These are phyloP conservation scores for Wickerhamomyces chaumierensis DNA, from an alignment of 805 yeast species.

Conservation along the genomic window DNA sequence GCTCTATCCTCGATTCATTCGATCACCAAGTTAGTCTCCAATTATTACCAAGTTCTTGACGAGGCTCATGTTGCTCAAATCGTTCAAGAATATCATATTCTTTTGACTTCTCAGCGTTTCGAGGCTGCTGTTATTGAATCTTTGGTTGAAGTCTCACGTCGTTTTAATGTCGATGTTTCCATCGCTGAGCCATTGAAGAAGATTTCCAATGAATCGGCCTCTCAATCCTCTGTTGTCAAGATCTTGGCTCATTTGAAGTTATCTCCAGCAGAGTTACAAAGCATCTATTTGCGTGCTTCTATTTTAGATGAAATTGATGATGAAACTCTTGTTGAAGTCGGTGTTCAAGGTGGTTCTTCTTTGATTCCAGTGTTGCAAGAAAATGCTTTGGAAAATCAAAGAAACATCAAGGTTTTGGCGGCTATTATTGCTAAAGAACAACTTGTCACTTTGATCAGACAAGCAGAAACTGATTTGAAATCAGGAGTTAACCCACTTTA, in stretches of 20 bases:
- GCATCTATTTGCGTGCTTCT: slow-evolving; percentile 14
- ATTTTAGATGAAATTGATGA: slow-evolving; percentile 17
- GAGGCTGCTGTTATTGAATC: slow-evolving; percentile 14
- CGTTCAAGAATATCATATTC: slow-evolving; percentile 5
- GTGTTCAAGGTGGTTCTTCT: slow-evolving; percentile 16
- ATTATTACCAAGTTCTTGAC: slow-evolving; percentile 7
- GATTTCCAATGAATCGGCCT: slow-evolving; percentile 8
- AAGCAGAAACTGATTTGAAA: slow-evolving; percentile 12
- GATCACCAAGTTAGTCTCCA: slow-evolving; percentile 14
- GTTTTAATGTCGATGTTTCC: slow-evolving; percentile 10
- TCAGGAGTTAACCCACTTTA: slow-evolving; percentile 18
- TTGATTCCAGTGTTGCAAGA: slow-evolving; percentile 16
- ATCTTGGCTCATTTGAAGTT: slow-evolving; percentile 13
- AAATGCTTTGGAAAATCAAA: slow-evolving; percentile 5
- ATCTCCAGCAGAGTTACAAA: slow-evolving; percentile 8
- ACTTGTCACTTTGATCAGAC: slow-evolving; percentile 12
- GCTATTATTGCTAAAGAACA: slow-evolving; percentile 15
- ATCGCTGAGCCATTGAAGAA: slow-evolving; percentile 11
- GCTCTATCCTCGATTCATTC: slow-evolving; percentile 21
- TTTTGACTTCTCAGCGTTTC: slow-evolving; percentile 7
- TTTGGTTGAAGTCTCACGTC: slow-evolving; percentile 10
- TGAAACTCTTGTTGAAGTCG: slow-evolving; percentile 14
- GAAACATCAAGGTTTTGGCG: slow-evolving; percentile 15
- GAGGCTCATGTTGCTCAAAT: slow-evolving; percentile 5
- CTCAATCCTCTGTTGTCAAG: slow-evolving; percentile 15